Conservation (phyloP, 139 green algal species). For the Ettlia oleoabundans region DNA sequence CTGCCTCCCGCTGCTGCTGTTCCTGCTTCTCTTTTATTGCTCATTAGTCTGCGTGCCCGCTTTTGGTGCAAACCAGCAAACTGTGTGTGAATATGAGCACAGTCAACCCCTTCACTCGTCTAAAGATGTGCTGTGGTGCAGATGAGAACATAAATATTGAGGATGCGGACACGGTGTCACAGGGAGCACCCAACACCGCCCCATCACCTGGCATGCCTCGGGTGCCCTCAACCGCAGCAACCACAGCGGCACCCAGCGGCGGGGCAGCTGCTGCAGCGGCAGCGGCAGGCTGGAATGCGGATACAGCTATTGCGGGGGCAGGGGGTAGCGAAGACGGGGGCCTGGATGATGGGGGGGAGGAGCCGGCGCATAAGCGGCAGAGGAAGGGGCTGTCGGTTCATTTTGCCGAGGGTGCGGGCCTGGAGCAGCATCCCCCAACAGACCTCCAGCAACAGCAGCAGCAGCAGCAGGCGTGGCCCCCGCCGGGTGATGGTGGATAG, state of each 20-base stretch:
- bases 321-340: neutral
- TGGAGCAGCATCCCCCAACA: too few species aligned
- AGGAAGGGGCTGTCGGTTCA: slow-evolving; percentile 18
- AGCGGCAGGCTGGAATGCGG: neutral
- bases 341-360: slow-evolving; percentile 7
- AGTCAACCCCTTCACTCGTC: too few species aligned
- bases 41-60: too few species aligned
- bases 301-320: neutral
- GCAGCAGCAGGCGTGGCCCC: neutral
- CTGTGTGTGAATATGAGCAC: too few species aligned
- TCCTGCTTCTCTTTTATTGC: too few species aligned
- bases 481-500: neutral
- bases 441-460: slow-evolving; percentile 15
- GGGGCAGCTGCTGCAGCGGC: neutral
- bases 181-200: neutral
- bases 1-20: too few species aligned
- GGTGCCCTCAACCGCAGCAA: slow-evolving; percentile 11
- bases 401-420: neutral
- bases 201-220: slow-evolving; percentile 13
- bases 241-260: too few species aligned
- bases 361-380: slow-evolving; percentile 22
- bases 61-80: too few species aligned
- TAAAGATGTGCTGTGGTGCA: neutral
- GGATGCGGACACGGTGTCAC: neutral
- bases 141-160: slow-evolving; percentile 18